Evolutionary conservation across 371 early-diverging fungal species (phyloP).

Genomic region (Parasitella parasitica): DNA sequence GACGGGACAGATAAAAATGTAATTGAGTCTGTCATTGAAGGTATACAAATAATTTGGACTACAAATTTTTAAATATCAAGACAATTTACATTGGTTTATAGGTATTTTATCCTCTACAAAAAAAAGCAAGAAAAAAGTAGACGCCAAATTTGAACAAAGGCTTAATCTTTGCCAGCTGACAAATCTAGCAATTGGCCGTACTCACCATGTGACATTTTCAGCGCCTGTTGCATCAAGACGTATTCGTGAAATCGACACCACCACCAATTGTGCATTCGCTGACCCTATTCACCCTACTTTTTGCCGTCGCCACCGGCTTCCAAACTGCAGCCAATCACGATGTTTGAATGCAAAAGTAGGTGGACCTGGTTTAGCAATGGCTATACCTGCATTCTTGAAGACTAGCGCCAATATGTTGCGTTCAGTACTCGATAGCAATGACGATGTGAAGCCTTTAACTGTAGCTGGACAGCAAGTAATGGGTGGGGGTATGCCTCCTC

Average conservation of each 20-base stretch:
- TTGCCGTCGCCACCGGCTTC: constrained; percentile 3
- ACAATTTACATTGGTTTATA: neutral
- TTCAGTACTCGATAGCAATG: constrained; percentile 31
- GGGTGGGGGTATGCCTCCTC: constrained; percentile 57
- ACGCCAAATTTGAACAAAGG: constrained; percentile 56
- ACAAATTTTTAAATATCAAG: neutral
- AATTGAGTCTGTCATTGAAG: constrained; percentile 50
- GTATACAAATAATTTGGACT: constrained; percentile 19
- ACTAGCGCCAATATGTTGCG: constrained; percentile 57
- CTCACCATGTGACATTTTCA: constrained; percentile 49
- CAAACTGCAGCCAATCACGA: constrained; percentile 2
- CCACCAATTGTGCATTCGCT: neutral
- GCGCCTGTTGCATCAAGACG: constrained; percentile 26
- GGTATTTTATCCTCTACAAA: constrained; percentile 48
- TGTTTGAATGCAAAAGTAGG: neutral
- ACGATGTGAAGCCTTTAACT: constrained; percentile 29
- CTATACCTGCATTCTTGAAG: constrained; percentile 58
- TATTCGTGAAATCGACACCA: constrained; percentile 6
- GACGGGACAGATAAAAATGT: constrained; percentile 35
- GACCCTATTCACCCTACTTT: constrained; percentile 1
- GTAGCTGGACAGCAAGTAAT: constrained; percentile 50
- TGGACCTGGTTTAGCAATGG: constrained; percentile 46
- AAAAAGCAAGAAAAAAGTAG: constrained; percentile 39
- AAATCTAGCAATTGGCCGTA: constrained; percentile 58
- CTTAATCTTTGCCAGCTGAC: constrained; percentile 61